These are phyloP conservation scores for Fusarium mundagurra DNA, from an alignment of 2,329 filamentous ascomycete genomes.

Conservation along the genomic window DNA sequence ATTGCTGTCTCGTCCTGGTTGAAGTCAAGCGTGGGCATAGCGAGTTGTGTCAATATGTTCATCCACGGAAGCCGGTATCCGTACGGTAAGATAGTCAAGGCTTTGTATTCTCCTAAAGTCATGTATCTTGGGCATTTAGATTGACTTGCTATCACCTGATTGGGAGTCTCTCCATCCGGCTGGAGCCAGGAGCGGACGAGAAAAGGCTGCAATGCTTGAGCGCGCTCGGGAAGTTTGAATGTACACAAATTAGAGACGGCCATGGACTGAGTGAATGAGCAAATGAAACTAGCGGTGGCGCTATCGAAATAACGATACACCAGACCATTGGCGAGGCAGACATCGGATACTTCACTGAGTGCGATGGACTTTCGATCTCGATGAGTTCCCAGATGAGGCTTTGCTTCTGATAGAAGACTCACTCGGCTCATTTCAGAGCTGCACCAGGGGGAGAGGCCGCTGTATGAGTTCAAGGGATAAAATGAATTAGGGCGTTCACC, in stretches of 20 bases:
- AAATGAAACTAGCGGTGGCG: not conserved
- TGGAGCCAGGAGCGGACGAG: constrained; percentile 3
- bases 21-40: constrained; percentile 37
- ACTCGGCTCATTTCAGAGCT: not conserved
- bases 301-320: constrained; percentile 33
- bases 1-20: constrained; percentile 34
- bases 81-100: constrained; percentile 34
- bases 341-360: constrained; percentile 8
- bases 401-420: constrained; percentile 32
- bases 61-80: constrained; percentile 35
- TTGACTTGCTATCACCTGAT: constrained; percentile 63
- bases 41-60: constrained; percentile 36
- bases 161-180: constrained; percentile 49
- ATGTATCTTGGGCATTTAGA: constrained; percentile 58
- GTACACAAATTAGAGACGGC: constrained; percentile 26
- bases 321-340: constrained; percentile 40
- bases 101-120: constrained; percentile 63
- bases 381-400: constrained; percentile 30
- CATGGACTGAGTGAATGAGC: not conserved
- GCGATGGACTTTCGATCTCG: not conserved
- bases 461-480: constrained; percentile 19
- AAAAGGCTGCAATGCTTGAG: constrained; percentile 23
- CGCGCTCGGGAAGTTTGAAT: constrained; percentile 22
- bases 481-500: not conserved
- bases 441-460: constrained; percentile 2